Evolutionary conservation across 495 filamentous ascomycete species (phyloP).

Genomic region (Penicillium simplicissimum): DNA sequence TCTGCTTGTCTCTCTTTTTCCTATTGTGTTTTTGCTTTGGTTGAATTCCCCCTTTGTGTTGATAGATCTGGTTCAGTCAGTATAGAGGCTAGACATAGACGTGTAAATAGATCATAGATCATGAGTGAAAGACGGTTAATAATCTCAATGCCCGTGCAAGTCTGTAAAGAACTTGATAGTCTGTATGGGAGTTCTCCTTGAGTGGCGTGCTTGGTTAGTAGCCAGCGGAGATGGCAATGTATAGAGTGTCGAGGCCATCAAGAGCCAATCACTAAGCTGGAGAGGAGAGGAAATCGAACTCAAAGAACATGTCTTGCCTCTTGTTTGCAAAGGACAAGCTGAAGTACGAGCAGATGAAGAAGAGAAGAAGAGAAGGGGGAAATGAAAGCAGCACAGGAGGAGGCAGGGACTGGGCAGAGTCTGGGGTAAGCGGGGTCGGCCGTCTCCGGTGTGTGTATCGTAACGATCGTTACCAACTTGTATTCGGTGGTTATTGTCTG

Average conservation of each 20-base stretch:
- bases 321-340: background rate
- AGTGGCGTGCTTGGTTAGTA: background rate
- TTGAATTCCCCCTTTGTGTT: constrained; percentile 28
- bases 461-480: background rate
- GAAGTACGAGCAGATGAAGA: background rate
- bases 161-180: background rate
- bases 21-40: constrained; percentile 11
- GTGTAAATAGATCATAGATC: constrained; percentile 35
- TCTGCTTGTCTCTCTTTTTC: background rate
- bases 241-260: background rate
- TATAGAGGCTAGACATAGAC: constrained; percentile 6
- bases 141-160: background rate
- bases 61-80: constrained; percentile 17
- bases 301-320: background rate
- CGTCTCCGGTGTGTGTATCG: background rate
- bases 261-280: background rate
- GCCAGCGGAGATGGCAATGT: background rate
- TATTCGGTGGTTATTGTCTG: constrained; percentile 16
- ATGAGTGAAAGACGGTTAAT: constrained; percentile 22
- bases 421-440: constrained; percentile 30
- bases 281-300: background rate
- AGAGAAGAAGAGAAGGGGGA: constrained; percentile 3
- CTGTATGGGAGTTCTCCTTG: background rate
- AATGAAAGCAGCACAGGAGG: background rate
- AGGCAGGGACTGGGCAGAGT: constrained; percentile 5